A percentile compares a stretch with the other conserved stretches of the same genome.
Conservation (phyloP, 2,329 filamentous ascomycete genomes). For the Aspergillus brunneoviolaceus region DNA sequence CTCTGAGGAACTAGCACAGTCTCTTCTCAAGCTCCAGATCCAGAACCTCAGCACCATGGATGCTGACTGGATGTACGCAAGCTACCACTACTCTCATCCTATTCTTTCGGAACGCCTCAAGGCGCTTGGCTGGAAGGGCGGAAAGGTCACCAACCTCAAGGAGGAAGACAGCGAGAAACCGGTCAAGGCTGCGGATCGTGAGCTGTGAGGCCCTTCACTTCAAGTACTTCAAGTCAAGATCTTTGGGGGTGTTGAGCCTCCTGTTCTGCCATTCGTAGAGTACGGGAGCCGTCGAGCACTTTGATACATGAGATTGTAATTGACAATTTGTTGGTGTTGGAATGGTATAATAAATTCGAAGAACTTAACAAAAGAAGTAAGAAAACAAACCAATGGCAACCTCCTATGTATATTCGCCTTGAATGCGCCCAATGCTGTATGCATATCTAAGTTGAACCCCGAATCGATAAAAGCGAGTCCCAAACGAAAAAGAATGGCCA, state of each 20-base stretch:
- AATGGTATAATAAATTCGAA: not conserved
- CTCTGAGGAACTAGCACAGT: conserved; percentile 75
- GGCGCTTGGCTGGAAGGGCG: conserved; percentile 81
- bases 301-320: not conserved
- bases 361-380: conserved; percentile 19
- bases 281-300: not conserved
- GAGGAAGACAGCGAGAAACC: conserved; percentile 57
- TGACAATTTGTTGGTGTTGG: too few relatives aligned
- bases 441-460: conserved; percentile 10
- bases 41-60: conserved; percentile 99
- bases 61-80: conserved; percentile 96
- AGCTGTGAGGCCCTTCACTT: conserved; percentile 56
- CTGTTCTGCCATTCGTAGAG: conserved; percentile 7
- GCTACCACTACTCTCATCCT: conserved; percentile 97
- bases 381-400: conserved; percentile 2
- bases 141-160: conserved; percentile 49
- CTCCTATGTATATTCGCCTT: conserved; percentile 3
- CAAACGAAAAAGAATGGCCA: not conserved
- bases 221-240: not conserved
- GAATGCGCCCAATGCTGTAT: conserved; percentile 14
- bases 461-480: conserved; percentile 1
- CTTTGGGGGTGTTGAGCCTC: not conserved
- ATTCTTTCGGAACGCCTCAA: conserved; percentile 91
- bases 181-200: conserved; percentile 71
- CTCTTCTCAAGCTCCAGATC: conserved; percentile 94